Percentiles rank a stretch among this genome's conserved stretches.
phyloP scores from a whole-genome alignment of 164 flowering plant species.

The Kingdonia uniflora region DNA sequence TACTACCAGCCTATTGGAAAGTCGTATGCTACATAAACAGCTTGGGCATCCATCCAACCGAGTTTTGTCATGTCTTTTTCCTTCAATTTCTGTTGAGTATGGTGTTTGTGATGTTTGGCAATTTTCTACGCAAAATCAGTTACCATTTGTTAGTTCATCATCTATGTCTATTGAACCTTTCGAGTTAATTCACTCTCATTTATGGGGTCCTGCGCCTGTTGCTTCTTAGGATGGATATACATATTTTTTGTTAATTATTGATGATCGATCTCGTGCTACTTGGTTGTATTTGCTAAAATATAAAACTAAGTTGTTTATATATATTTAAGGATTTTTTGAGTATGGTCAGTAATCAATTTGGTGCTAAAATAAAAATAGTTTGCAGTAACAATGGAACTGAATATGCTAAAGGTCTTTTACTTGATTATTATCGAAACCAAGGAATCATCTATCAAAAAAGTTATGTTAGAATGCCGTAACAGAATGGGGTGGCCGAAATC shows the following conservation, averaged over 20 bases:
- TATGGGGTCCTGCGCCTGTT: neutral
- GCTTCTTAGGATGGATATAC: conserved; percentile 8
- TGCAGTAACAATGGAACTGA: too few species aligned
- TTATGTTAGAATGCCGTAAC: too few species aligned
- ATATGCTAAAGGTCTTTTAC: too few species aligned
- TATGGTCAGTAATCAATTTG: conserved; percentile 1
- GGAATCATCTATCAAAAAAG: too few species aligned
- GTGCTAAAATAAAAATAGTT: too few species aligned
- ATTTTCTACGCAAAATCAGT: neutral
- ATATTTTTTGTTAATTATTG: conserved; percentile 3
- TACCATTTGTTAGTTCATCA: neutral
- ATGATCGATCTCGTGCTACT: conserved; percentile 4
- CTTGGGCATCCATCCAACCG: neutral
- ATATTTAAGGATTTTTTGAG: conserved; percentile 2
- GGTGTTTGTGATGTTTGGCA: neutral
- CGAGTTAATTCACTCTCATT: neutral
- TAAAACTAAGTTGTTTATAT: neutral
- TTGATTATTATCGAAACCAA: too few species aligned
- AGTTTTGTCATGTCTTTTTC: neutral
- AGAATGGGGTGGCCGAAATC: too few species aligned
- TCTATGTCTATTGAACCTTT: conserved; percentile 2
- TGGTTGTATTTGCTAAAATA: conserved; percentile 4
- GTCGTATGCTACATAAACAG: conserved; percentile 2
- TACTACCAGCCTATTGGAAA: neutral
- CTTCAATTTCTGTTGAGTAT: neutral